phyloP scores from a whole-genome alignment of 2,329 filamentous ascomycete species.

The Venturia effusa region DNA sequence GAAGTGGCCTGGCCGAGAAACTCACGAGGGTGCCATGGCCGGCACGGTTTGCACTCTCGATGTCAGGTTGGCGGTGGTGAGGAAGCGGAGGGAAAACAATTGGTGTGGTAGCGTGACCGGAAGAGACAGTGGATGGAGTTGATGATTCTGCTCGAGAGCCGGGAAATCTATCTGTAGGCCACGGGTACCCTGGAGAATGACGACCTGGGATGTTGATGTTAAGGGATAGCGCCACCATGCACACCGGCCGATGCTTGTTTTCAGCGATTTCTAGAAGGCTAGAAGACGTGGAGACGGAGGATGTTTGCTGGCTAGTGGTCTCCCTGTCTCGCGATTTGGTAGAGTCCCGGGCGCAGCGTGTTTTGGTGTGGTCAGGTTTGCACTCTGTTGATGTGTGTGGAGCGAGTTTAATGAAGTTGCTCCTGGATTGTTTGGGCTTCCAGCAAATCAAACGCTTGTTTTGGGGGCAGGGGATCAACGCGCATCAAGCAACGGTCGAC shows the following conservation, averaged over 20 bases:
- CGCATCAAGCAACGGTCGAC: background rate
- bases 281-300: background rate
- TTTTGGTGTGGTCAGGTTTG: background rate
- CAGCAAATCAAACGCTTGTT: background rate
- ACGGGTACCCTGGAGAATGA: background rate
- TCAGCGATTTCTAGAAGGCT: background rate
- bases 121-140: background rate
- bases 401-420: background rate
- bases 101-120: background rate
- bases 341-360: background rate
- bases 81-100: background rate
- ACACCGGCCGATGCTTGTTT: background rate
- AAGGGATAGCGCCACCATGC: constrained; percentile 1
- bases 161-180: background rate
- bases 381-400: background rate
- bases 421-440: background rate
- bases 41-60: constrained; percentile 6
- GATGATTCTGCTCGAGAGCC: background rate
- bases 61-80: constrained; percentile 8
- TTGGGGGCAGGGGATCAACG: background rate
- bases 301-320: background rate
- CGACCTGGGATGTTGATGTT: constrained; percentile 3
- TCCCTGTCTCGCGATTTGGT: background rate
- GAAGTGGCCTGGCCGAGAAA: background rate
- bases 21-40: constrained; percentile 12